Evolutionary conservation across 805 yeast species (phyloP).

Genomic region (Saccharomycopsis vini): DNA sequence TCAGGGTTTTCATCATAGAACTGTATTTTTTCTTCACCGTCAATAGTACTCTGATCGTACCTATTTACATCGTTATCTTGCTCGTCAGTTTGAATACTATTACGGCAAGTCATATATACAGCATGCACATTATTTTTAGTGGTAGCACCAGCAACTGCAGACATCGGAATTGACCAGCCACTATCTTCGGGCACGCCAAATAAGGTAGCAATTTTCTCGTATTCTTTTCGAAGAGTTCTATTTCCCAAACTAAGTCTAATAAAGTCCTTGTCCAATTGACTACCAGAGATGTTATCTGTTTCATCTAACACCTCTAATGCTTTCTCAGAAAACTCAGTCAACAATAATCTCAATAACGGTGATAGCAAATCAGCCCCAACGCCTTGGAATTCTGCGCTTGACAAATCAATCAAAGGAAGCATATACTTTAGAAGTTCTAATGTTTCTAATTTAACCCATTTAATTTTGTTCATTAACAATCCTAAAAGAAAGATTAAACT

Average conservation of each 20-base stretch:
- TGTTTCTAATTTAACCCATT: slow-evolving; percentile 76
- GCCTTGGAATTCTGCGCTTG: slow-evolving; percentile 70
- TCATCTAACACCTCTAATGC: slow-evolving; percentile 88
- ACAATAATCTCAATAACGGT: slow-evolving; percentile 67
- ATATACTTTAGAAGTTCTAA: slow-evolving; percentile 66
- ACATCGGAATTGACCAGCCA: slow-evolving; percentile 98
- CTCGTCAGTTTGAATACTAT: slow-evolving; percentile 27
- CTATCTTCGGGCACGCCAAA: slow-evolving; percentile 87
- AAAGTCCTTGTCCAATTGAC: slow-evolving; percentile 84
- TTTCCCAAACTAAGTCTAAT: slow-evolving; percentile 88
- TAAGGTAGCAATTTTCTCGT: slow-evolving; percentile 76
- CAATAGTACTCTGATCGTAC: slow-evolving; percentile 32
- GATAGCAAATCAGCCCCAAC: slow-evolving; percentile 93
- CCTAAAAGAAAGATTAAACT: slow-evolving; percentile 71
- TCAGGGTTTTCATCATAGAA: slow-evolving; percentile 13
- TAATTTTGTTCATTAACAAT: slow-evolving; percentile 60
- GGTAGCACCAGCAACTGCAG: slow-evolving; percentile 79
- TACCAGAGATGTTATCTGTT: slow-evolving; percentile 77
- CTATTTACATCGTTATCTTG: slow-evolving; percentile 28
- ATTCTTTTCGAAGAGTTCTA: slow-evolving; percentile 64
- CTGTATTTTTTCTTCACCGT: slow-evolving; percentile 12
- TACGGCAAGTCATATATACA: slow-evolving; percentile 72
- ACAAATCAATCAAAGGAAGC: slow-evolving; percentile 70
- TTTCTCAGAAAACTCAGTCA: slow-evolving; percentile 79
- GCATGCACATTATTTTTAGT: slow-evolving; percentile 93